A percentile compares a stretch with the other conserved stretches of the same genome.
phyloP scores from a whole-genome alignment of 2,329 filamentous ascomycete genomes.

The Teratosphaeria destructans region DNA sequence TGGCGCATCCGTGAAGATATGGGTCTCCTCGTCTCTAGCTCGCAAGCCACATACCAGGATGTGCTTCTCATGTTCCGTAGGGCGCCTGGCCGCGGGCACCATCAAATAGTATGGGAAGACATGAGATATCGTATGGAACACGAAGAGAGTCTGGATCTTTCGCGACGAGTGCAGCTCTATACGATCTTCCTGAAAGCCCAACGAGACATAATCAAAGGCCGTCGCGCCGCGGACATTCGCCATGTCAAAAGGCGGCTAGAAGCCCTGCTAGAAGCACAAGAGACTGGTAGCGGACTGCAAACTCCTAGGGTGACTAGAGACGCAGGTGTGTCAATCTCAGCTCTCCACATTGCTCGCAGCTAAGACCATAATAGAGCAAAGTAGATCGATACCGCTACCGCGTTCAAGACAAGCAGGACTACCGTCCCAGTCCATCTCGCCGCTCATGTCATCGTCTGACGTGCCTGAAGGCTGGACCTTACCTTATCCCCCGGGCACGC shows the following conservation, averaged over 20 bases:
- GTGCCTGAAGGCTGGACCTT: slow-evolving; percentile 8
- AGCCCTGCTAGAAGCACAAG: slow-evolving; percentile 2
- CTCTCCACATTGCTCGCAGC: neutral
- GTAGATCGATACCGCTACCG: neutral
- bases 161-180: slow-evolving; percentile 40
- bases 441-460: slow-evolving; percentile 9
- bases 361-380: neutral
- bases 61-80: slow-evolving; percentile 38
- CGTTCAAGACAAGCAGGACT: neutral
- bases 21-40: slow-evolving; percentile 37
- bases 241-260: slow-evolving; percentile 1
- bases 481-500: slow-evolving; percentile 5
- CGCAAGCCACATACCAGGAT: slow-evolving; percentile 42
- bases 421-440: neutral
- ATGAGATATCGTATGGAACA: slow-evolving; percentile 36
- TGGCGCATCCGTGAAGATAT: slow-evolving; percentile 37
- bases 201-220: slow-evolving; percentile 11
- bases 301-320: neutral
- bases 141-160: slow-evolving; percentile 37
- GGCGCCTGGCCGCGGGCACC: slow-evolving; percentile 30
- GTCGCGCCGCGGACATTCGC: neutral
- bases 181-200: slow-evolving; percentile 37
- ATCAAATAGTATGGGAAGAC: slow-evolving; percentile 40
- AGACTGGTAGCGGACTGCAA: neutral
- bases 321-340: slow-evolving; percentile 2